Conservation (phyloP, 306 rosid genomes). For the Acmispon strigosus region DNA sequence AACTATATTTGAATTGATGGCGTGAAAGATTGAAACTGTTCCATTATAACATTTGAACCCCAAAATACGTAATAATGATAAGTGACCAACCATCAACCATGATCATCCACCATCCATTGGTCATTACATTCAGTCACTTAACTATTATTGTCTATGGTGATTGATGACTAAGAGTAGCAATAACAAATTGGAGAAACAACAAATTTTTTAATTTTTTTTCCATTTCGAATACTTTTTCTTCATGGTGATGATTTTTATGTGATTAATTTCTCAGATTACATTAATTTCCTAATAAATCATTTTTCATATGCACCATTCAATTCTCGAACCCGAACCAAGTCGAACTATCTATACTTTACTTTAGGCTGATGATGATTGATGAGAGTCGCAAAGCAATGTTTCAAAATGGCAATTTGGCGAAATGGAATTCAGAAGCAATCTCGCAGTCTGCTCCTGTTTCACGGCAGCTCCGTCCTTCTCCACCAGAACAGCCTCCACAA, state of each 20-base stretch:
- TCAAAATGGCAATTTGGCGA: constrained; percentile 41
- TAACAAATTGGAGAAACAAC: too few species aligned
- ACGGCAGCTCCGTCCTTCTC: constrained; percentile 60
- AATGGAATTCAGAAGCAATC: constrained; percentile 46
- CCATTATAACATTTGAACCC: neutral
- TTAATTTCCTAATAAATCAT: too few species aligned
- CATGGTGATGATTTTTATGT: neutral
- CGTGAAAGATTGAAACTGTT: neutral
- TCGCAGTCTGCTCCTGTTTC: constrained; percentile 60
- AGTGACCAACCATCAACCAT: neutral
- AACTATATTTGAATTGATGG: too few species aligned
- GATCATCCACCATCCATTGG: neutral
- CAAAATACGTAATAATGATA: neutral
- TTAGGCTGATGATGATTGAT: neutral
- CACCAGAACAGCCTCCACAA: constrained; percentile 59
- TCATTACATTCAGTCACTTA: neutral
- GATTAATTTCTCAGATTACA: too few species aligned
- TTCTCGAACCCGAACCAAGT: too few species aligned
- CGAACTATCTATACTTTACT: too few species aligned
- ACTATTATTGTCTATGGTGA: too few species aligned
- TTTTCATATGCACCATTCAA: too few species aligned
- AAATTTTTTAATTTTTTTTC: too few species aligned
- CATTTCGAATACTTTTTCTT: too few species aligned
- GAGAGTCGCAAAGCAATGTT: constrained; percentile 32
- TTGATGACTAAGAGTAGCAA: too few species aligned